phyloP scores from a whole-genome alignment of 1,139 yeast species.

The Meyerozyma smithsonii region DNA sequence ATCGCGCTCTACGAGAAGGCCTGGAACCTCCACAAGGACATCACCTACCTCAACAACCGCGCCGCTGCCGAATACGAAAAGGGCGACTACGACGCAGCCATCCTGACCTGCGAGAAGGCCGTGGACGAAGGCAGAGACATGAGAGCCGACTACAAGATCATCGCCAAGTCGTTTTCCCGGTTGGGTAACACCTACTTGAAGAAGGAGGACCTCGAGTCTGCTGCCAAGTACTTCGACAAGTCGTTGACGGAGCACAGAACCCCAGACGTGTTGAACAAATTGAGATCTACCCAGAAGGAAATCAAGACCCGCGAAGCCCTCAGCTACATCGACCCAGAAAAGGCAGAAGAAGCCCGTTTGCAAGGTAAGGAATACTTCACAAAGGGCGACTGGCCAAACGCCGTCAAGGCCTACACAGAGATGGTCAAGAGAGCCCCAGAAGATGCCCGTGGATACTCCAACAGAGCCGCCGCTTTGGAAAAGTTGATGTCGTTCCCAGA shows the following conservation, averaged over 20 bases:
- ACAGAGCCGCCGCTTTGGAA: constrained; percentile 95
- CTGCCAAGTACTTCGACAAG: constrained; percentile 78
- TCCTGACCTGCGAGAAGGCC: constrained; percentile 75
- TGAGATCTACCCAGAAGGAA: constrained; percentile 84
- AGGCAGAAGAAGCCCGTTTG: constrained; percentile 93
- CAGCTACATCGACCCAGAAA: constrained; percentile 79
- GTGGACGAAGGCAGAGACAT: constrained; percentile 84
- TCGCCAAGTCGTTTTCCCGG: constrained; percentile 92
- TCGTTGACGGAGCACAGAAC: constrained; percentile 97
- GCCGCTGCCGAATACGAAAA: constrained; percentile 98
- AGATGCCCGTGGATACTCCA: constrained; percentile 95
- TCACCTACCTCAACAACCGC: constrained; percentile 90
- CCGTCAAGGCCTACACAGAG: constrained; percentile 91
- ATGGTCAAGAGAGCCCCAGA: constrained; percentile 95
- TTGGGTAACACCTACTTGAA: constrained; percentile 81
- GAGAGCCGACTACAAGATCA: constrained; percentile 86
- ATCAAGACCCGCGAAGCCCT: constrained; percentile 72
- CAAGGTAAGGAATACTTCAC: constrained; percentile 87
- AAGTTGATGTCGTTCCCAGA: constrained; percentile 97
- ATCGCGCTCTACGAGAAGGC: constrained; percentile 83
- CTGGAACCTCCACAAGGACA: constrained; percentile 76
- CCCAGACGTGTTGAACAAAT: constrained; percentile 84
- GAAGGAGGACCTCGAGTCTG: constrained; percentile 64
- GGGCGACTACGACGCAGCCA: constrained; percentile 84
- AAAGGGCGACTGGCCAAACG: constrained; percentile 94